Conservation (phyloP, 176 grass and related monocot genomes). For the Aegilops tauschii region DNA sequence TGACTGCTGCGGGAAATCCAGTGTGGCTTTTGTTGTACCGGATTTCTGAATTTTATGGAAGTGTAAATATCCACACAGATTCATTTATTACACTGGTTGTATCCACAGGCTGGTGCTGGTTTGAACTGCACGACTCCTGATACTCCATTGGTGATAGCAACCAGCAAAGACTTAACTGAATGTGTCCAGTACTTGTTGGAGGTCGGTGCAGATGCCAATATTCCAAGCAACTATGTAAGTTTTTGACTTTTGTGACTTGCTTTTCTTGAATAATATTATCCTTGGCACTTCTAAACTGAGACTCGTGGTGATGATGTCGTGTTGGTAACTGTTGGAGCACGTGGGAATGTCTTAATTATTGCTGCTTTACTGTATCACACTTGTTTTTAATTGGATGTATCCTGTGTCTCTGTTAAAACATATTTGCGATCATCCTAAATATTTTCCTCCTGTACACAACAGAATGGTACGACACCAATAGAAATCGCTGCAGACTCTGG, state of each 20-base stretch:
- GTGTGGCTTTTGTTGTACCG: neutral
- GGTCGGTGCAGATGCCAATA: conserved; percentile 36
- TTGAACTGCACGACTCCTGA: conserved; percentile 29
- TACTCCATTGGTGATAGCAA: conserved; percentile 39
- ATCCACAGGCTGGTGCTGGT: conserved; percentile 42
- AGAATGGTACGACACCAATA: conserved; percentile 15
- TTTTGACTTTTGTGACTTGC: neutral
- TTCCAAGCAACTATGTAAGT: conserved; percentile 29
- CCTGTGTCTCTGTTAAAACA: neutral
- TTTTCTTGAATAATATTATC: neutral
- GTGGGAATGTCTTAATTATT: neutral
- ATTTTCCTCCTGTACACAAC: neutral
- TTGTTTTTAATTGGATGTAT: neutral
- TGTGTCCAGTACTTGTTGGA: conserved; percentile 36
- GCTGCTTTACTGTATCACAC: neutral
- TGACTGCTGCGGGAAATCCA: neutral
- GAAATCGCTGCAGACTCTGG: conserved; percentile 35
- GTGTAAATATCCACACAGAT: neutral
- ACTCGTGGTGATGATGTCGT: neutral
- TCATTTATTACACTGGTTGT: neutral
- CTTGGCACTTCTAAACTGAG: neutral
- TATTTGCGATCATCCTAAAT: too few relatives aligned
- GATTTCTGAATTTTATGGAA: neutral
- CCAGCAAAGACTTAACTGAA: conserved; percentile 13
- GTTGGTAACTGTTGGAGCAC: neutral